Conservation (phyloP, 1,284 basidiomycete species). For the Puccinia triticina region DNA sequence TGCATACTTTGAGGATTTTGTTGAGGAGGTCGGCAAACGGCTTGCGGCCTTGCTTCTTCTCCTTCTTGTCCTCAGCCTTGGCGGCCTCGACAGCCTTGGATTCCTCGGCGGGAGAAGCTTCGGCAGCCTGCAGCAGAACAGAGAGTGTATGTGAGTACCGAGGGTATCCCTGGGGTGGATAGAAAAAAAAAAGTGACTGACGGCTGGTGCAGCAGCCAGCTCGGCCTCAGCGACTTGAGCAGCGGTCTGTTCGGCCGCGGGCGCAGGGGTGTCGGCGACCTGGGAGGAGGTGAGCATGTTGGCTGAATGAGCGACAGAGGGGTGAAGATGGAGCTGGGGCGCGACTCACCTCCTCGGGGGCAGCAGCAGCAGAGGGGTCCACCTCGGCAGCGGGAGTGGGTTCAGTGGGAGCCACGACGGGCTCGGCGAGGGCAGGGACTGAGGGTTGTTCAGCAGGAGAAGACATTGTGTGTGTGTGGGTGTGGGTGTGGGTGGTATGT, state of each 20-base stretch:
- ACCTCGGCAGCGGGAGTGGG: not conserved
- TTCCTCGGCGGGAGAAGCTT: not conserved
- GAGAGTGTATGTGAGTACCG: no score
- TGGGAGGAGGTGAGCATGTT: not conserved
- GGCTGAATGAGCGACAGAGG: not conserved
- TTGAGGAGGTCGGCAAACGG: constrained; percentile 50
- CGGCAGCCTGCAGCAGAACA: not conserved
- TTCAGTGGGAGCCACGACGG: not conserved
- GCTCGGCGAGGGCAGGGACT: not conserved
- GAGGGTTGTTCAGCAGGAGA: not conserved
- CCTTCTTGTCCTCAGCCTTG: constrained; percentile 49
- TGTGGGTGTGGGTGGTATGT: not conserved
- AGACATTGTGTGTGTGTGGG: not conserved
- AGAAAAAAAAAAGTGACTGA: not conserved
- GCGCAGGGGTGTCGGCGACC: not conserved
- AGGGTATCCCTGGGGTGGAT: no score
- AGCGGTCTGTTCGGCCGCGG: not conserved
- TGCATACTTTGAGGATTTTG: constrained; percentile 44
- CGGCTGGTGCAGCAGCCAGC: constrained; percentile 22
- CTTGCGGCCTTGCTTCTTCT: constrained; percentile 46
- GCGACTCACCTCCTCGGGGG: not conserved
- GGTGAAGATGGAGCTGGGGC: not conserved
- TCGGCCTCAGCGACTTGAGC: not conserved
- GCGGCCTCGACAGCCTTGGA: constrained; percentile 4
- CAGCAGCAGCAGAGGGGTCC: not conserved